Base-by-base conservation (phyloP, 495 filamentous ascomycete species). In the Hypoxylon fragiforme region DNA sequence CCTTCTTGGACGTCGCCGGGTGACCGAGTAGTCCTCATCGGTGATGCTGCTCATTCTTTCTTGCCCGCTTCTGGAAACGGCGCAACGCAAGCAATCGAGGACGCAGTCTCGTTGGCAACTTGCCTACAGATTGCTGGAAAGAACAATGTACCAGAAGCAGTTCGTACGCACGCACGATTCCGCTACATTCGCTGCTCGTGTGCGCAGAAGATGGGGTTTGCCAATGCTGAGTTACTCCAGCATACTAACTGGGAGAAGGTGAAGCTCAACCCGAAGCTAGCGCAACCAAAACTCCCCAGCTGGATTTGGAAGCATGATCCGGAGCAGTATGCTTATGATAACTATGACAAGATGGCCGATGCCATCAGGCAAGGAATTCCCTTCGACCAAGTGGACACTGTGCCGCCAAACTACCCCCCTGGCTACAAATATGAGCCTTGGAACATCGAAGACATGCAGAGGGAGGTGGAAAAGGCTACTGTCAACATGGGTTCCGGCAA, bases 31-130 rank as follows among this genome's bases (percentile, higher is more conserved):
- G 75, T 81, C 28, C 73, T 84, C 35, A 71, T 88, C 36, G 86
- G 85, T 15, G 87, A 89, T 50, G 77, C 82, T 0, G 85, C 86
- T 9, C 86, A 90, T 68, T 81, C 85, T 12, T 87, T 87, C 65
- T 70, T 88, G 7, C 85, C 86, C 0, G 83, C 84, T 1, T 83
- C 79, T 1, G 79, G 78, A 7, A 84, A 87, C 51, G 87, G 86
- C 3, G 86, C 82, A 5, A 86, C 83, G 4, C 85, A 86, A 58
- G 85, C 86, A 0, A 81, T 90, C 50, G 86, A 90, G 53, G 86
- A 89, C 57, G 86, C 78, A 13, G 75, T 85, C 31, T 81, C 80
- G 1, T 63, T 89, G 1, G 84, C 86, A 2, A 73, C 81, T 1
- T 84, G 81, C 41, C 72, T 90, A 12, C 75, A 82, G 56, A 62